Percentiles rank a stretch among this genome's conserved stretches.
Evolutionary conservation across 2,329 filamentous ascomycete species (phyloP).

Genomic region (Amesomyces nigricolor): DNA sequence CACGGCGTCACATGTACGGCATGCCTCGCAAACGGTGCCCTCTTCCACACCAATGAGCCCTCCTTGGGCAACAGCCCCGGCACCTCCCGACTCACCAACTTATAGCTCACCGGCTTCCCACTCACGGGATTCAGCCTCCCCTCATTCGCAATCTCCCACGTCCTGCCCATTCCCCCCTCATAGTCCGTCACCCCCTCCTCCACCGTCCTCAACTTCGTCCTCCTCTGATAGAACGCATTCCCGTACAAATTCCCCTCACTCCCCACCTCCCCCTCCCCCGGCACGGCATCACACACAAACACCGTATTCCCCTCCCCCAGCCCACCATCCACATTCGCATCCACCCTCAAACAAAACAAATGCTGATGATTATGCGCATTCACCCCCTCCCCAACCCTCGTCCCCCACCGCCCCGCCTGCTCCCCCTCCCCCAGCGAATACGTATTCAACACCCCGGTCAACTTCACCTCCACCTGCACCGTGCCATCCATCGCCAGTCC

Average conservation of each 20-base stretch:
- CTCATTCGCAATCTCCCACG: conserved; percentile 87
- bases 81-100: conserved; percentile 82
- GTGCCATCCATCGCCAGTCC: conserved; percentile 88
- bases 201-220: conserved; percentile 70
- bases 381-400: conserved; percentile 66
- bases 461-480: conserved; percentile 83
- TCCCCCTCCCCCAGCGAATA: conserved; percentile 76
- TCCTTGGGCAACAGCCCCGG: conserved; percentile 73
- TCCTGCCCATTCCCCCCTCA: conserved; percentile 68
- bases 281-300: conserved; percentile 72
- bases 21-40: conserved; percentile 81
- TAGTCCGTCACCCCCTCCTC: conserved; percentile 71
- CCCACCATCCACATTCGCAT: conserved; percentile 76
- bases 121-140: conserved; percentile 80
- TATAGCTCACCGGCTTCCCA: conserved; percentile 79
- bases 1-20: conserved; percentile 86
- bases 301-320: conserved; percentile 64
- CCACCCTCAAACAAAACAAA: conserved; percentile 83
- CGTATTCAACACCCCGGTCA: conserved; percentile 90
- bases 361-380: conserved; percentile 97
- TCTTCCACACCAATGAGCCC: conserved; percentile 78
- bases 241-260: conserved; percentile 80
- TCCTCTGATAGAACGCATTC: conserved; percentile 82
- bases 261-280: conserved; percentile 67
- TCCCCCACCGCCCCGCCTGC: conserved; percentile 81